phyloP scores from a whole-genome alignment of 106 monocot species.

The Dioscorea zingiberensis region DNA sequence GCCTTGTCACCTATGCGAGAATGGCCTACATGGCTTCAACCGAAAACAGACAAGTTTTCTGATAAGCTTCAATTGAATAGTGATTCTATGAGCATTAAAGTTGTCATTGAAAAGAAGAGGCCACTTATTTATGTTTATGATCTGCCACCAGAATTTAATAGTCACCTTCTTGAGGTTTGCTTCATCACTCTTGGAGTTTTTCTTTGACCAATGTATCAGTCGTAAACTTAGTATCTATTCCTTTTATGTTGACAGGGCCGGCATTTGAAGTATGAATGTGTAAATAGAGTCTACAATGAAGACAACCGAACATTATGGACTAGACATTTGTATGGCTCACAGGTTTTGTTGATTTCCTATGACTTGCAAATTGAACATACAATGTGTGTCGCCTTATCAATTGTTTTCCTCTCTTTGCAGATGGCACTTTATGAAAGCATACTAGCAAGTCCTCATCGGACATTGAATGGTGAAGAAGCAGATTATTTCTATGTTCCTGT shows the following conservation, averaged over 20 bases:
- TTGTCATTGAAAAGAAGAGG: slow-evolving; percentile 59
- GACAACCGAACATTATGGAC: slow-evolving; percentile 83
- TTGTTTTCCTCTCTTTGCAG: slow-evolving; percentile 27
- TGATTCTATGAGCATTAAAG: slow-evolving; percentile 24
- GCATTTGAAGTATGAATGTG: slow-evolving; percentile 74
- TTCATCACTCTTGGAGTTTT: background rate
- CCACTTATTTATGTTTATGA: slow-evolving; percentile 98
- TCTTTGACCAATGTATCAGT: background rate
- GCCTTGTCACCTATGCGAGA: slow-evolving; percentile 40
- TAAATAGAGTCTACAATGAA: slow-evolving; percentile 75
- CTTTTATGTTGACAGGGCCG: slow-evolving; percentile 43
- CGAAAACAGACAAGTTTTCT: slow-evolving; percentile 46
- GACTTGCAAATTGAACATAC: too few relatives aligned
- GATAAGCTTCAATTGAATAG: too few relatives aligned
- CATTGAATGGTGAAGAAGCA: slow-evolving; percentile 93
- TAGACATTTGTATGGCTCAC: slow-evolving; percentile 66
- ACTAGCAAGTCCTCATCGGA: slow-evolving; percentile 79
- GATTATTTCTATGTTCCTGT: slow-evolving; percentile 94
- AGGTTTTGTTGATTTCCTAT: slow-evolving; percentile 30
- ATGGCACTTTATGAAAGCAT: slow-evolving; percentile 95
- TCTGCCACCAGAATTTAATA: slow-evolving; percentile 89
- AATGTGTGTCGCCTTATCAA: too few relatives aligned
- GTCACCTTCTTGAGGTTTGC: slow-evolving; percentile 83
- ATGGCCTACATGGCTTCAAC: slow-evolving; percentile 79
- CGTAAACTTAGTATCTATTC: background rate